phyloP scores from a whole-genome alignment of 352 stramenopile genomes.

The Globisporangium nagaii region DNA sequence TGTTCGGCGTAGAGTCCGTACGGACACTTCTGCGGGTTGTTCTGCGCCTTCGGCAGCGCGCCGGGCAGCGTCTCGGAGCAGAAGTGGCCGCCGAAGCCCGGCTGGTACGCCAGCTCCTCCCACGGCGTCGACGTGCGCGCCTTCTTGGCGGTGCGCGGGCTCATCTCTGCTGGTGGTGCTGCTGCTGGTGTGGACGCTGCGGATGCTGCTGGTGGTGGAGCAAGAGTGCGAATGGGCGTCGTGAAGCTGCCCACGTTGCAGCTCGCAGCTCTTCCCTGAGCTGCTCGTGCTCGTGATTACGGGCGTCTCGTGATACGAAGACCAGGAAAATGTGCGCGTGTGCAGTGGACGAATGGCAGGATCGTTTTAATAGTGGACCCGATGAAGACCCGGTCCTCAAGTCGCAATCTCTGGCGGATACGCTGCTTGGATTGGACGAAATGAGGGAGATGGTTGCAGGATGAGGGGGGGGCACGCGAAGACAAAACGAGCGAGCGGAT shows the following conservation, averaged over 20 bases:
- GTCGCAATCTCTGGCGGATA: no score
- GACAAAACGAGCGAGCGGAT: no score
- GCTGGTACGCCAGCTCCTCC: conserved; percentile 79
- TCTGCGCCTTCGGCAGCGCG: conserved; percentile 90
- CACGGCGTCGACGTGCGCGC: conserved; percentile 18
- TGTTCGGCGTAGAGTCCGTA: conserved; percentile 94
- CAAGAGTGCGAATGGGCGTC: background rate
- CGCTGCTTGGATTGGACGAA: no score
- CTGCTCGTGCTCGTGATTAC: conserved; percentile 8
- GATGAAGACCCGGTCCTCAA: background rate
- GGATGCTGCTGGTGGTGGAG: background rate
- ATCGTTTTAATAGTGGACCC: background rate
- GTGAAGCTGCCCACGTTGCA: background rate
- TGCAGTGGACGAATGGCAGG: background rate
- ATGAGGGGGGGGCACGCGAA: no score
- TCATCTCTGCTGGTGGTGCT: background rate
- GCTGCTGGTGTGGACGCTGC: background rate
- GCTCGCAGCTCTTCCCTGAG: background rate
- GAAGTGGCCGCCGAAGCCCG: conserved; percentile 93
- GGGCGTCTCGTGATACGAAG: conserved; percentile 1
- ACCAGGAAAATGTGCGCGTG: no score
- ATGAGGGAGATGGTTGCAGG: no score
- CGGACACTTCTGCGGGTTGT: conserved; percentile 93
- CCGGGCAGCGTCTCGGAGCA: conserved; percentile 88
- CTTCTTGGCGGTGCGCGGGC: background rate